phyloP scores from a whole-genome alignment of 2,329 filamentous ascomycete species.

The Clarireedia homoeocarpa region DNA sequence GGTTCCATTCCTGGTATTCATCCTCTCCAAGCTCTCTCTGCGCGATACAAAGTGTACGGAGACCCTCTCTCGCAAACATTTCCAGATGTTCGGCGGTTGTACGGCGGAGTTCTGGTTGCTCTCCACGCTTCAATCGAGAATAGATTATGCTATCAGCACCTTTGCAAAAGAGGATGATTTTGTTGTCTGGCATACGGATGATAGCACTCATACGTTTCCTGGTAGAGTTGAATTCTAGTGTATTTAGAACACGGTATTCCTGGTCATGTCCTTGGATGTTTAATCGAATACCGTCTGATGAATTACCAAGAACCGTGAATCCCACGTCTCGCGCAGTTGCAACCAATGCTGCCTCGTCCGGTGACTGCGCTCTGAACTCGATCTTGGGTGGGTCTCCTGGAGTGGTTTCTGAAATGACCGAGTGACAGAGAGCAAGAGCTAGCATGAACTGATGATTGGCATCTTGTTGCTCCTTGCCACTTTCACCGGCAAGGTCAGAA shows the following conservation, averaged over 20 bases:
- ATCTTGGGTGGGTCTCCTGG: constrained; percentile 89
- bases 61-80: constrained; percentile 90
- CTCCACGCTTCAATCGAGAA: constrained; percentile 73
- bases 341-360: constrained; percentile 91
- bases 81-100: constrained; percentile 90
- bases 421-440: constrained; percentile 89
- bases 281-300: constrained; percentile 71
- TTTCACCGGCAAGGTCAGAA: constrained; percentile 69
- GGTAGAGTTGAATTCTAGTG: constrained; percentile 93
- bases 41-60: constrained; percentile 91
- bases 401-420: constrained; percentile 82
- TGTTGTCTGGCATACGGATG: constrained; percentile 84
- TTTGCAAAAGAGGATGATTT: constrained; percentile 90
- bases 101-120: constrained; percentile 76
- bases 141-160: constrained; percentile 97
- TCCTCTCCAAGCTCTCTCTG: constrained; percentile 71
- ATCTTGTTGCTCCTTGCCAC: constrained; percentile 65
- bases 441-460: constrained; percentile 91
- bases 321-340: constrained; percentile 91
- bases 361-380: constrained; percentile 93
- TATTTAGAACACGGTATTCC: constrained; percentile 83
- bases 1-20: constrained; percentile 79
- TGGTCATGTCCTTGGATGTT: constrained; percentile 83
- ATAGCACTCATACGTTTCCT: constrained; percentile 98
- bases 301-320: constrained; percentile 80